Evolutionary conservation across 352 stramenopile genomes (phyloP), one percentile per base, ranked within the genome.

Genomic region (Aphanomyces euteiches): DNA sequence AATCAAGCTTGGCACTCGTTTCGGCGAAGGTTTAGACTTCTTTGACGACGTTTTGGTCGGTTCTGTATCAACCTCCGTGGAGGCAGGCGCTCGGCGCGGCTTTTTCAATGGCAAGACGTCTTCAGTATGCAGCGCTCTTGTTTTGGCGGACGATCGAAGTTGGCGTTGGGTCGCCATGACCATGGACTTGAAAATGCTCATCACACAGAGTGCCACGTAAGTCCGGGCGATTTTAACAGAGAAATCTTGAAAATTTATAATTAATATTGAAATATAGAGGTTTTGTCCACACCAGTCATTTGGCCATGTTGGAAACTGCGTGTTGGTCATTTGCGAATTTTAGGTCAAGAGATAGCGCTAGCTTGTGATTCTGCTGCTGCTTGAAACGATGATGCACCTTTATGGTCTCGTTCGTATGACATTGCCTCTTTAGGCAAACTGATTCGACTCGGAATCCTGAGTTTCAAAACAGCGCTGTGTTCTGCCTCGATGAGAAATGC

Each of bases 381-480:
- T 39, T 63, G 64, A 70, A 70, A 70, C 64, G 50, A 37, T 70
- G 64, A 70, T 70, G 53, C n/a, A 70, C 64, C 64, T 70, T 63
- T 70, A 56, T 70, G 64, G 64, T 70, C 64, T 70, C 64, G 64
- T 70, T 70, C 64, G 64, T 70, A 70, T 70, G 64, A 70, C 59
- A 70, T 70, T 70, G 40, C 64, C 64, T 70, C 64, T 63, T 70
- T 70, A 70, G 64, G 64, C 50, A 63, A 13, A 70, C 17, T 70
- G 64, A 70, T 70, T 70, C 64, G 64, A 70, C 28, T 56, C 64
- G 64, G 64, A 70, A 70, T 61, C 10, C 47, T 70, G 64, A 70
- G 64, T 70, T 70, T 70, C 64, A 70, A 67, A 13, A 58, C 28
- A 28, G 28, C 28, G 28, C 28, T 28, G 2, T 0, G 28, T 28